A percentile compares a stretch with the other conserved stretches of the same genome.
phyloP scores from a whole-genome alignment of 805 yeast genomes.

The Metschnikowia hibisci region DNA sequence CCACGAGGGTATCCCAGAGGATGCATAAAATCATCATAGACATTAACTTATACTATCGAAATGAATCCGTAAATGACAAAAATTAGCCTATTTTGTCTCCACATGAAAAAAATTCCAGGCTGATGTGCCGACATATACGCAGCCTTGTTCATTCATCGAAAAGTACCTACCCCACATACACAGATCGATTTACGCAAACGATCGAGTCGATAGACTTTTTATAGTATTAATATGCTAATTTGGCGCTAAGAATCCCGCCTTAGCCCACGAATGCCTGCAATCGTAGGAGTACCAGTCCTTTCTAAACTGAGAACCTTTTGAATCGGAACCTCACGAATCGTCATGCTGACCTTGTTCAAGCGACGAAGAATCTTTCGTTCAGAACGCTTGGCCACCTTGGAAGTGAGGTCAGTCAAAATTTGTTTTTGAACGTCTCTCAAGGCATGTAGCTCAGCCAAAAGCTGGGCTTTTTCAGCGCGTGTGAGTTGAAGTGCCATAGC shows the following conservation, averaged over 20 bases:
- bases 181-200: too few species aligned
- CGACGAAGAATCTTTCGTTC: constrained; percentile 40
- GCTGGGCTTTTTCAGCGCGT: constrained; percentile 31
- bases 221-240: not conserved
- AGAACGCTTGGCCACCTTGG: constrained; percentile 22
- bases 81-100: too few species aligned
- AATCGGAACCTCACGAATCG: constrained; percentile 47
- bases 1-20: constrained; percentile 91
- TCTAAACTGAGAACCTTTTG: constrained; percentile 44
- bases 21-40: constrained; percentile 35
- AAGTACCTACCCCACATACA: too few species aligned
- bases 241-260: not conserved
- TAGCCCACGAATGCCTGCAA: constrained; percentile 15
- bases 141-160: too few species aligned
- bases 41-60: too few species aligned
- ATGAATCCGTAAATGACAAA: too few species aligned
- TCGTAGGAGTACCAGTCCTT: constrained; percentile 32
- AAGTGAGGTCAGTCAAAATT: constrained; percentile 25
- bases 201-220: too few species aligned
- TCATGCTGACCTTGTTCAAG: constrained; percentile 44
- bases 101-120: too few species aligned
- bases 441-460: constrained; percentile 28
- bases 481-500: constrained; percentile 9
- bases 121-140: too few species aligned
- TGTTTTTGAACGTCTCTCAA: constrained; percentile 20